Evolutionary conservation across 768 basidiomycete genomes (phyloP).

Genomic region (Tylopilus rubrobrunneus): DNA sequence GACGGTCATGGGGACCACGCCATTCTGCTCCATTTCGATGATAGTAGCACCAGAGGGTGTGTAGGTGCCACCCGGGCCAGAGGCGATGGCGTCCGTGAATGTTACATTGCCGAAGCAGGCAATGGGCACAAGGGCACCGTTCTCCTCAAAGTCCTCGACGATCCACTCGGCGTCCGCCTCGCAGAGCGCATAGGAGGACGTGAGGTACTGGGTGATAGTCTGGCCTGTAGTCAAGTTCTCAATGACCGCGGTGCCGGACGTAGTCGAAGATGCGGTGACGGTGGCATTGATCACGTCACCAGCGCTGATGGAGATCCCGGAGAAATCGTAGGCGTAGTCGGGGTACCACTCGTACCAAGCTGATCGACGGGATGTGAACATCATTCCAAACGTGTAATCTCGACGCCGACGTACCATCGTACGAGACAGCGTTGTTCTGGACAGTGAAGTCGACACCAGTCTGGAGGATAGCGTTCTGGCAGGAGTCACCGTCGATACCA

Average conservation of each 20-base stretch:
- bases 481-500: no score
- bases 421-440: no score
- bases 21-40: slow-evolving; percentile 11
- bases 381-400: not conserved
- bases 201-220: slow-evolving; percentile 1
- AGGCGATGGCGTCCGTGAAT: slow-evolving; percentile 12
- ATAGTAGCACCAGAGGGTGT: slow-evolving; percentile 9
- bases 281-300: slow-evolving; percentile 18
- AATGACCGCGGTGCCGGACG: slow-evolving; percentile 14
- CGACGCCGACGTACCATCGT: no score
- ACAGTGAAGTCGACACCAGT: no score
- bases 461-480: no score
- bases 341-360: slow-evolving; percentile 26
- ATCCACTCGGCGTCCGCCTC: slow-evolving; percentile 21
- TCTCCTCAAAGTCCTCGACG: slow-evolving; percentile 17
- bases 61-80: slow-evolving; percentile 4
- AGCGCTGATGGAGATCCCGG: slow-evolving; percentile 9
- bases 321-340: slow-evolving; percentile 12
- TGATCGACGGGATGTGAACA: not conserved
- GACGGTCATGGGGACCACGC: slow-evolving; percentile 9
- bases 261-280: slow-evolving; percentile 16
- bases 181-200: slow-evolving; percentile 17
- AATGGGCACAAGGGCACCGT: slow-evolving; percentile 2
- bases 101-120: slow-evolving; percentile 20
- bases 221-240: slow-evolving; percentile 19